Percentiles rank a stretch among this genome's conserved stretches.
Conservation (phyloP, 768 basidiomycete genomes). For the Lentinus tigrinus region DNA sequence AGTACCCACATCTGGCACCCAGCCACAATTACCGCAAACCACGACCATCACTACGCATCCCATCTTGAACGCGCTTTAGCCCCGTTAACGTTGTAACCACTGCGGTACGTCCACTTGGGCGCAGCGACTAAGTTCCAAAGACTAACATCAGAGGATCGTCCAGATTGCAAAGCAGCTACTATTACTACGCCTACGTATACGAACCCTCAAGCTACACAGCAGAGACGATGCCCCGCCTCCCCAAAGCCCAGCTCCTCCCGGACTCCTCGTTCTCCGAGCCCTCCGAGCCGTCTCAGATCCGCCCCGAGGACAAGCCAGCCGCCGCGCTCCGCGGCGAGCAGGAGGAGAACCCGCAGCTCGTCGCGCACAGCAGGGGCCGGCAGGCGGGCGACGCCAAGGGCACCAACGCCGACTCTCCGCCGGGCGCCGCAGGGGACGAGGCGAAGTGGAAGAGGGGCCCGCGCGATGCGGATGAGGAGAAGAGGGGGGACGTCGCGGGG, state of each 20-base stretch:
- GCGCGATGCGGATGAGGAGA: conserved; percentile 8
- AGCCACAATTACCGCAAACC: too few relatives aligned
- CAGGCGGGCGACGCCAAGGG: conserved; percentile 8
- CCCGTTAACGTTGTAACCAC: too few relatives aligned
- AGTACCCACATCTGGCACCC: too few relatives aligned
- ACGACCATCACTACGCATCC: too few relatives aligned
- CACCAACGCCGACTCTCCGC: background rate
- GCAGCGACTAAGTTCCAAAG: too few relatives aligned
- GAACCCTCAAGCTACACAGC: too few relatives aligned
- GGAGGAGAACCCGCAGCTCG: conserved; percentile 34
- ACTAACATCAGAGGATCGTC: too few relatives aligned
- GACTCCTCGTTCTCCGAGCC: conserved; percentile 28
- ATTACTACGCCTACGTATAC: too few relatives aligned
- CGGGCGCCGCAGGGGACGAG: background rate
- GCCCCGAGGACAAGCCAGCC: conserved; percentile 27
- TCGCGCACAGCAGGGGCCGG: conserved; percentile 17
- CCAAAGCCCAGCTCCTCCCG: conserved; percentile 14
- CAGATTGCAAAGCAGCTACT: too few relatives aligned
- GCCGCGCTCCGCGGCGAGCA: conserved; percentile 25
- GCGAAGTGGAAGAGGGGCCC: background rate
- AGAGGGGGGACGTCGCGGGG: conserved; percentile 8
- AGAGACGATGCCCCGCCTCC: background rate
- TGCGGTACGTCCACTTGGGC: too few relatives aligned
- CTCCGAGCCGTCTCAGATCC: conserved; percentile 27
- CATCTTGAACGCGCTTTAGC: too few relatives aligned